Conservation (phyloP, 2,329 filamentous ascomycete genomes). For the Geoglossum cookeanum region DNA sequence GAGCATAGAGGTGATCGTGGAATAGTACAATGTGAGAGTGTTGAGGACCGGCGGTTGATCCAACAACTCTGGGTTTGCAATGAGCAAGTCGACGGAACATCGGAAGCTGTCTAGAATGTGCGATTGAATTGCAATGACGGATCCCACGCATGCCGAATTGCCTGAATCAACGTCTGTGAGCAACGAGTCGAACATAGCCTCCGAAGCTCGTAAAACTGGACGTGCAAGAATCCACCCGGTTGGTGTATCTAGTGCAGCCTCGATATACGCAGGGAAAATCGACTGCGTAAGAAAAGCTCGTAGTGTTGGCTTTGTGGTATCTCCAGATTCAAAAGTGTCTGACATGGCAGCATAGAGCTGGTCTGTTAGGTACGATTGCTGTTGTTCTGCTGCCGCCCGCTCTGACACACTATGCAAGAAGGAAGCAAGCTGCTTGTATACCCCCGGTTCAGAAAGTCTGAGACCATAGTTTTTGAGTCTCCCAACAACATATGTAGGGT, state of each 20-base stretch:
- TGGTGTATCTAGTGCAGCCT: conserved; percentile 24
- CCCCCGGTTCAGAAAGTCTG: conserved; percentile 29
- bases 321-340: conserved; percentile 23
- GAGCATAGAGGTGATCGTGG: conserved; percentile 23
- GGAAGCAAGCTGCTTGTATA: conserved; percentile 33
- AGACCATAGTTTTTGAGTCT: conserved; percentile 38
- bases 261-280: conserved; percentile 38
- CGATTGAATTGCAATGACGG: conserved; percentile 19
- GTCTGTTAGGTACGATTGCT: conserved; percentile 34
- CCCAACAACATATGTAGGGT: conserved; percentile 43
- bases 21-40: conserved; percentile 21
- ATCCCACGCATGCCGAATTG: conserved; percentile 20
- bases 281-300: conserved; percentile 31
- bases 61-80: conserved; percentile 18
- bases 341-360: conserved; percentile 33
- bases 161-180: conserved; percentile 26
- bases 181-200: conserved; percentile 23
- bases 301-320: conserved; percentile 24
- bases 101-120: conserved; percentile 21
- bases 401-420: conserved; percentile 41
- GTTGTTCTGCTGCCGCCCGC: conserved; percentile 35
- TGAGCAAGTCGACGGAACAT: conserved; percentile 19
- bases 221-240: conserved; percentile 31
- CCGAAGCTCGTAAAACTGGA: conserved; percentile 32
- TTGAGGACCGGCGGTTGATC: conserved; percentile 21